Evolutionary conservation across 208 protist species (phyloP), one percentile per base, ranked within the genome.

Genomic region (Leishmania guyanensis): DNA sequence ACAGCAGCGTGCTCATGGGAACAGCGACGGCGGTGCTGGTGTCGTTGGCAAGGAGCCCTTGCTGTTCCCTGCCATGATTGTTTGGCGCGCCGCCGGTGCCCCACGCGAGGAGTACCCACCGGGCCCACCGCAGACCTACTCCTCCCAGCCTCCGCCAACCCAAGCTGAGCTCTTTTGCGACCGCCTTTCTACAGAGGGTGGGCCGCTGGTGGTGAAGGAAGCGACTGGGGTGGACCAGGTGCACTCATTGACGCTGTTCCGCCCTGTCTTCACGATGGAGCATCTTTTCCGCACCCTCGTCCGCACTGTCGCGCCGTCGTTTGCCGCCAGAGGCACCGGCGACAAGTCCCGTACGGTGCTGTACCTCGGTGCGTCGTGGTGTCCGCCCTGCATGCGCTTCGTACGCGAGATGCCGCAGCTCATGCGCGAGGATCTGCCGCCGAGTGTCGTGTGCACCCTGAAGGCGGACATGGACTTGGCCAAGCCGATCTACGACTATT

Each of bases 381-480:
- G 94, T 86, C 94, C 94, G 58, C 94, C 92, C 64, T 97, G 94
- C 84, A 93, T 94, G 90, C 88, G 90, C 69, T 89, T 95, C 51
- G 88, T 96, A 17, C 77, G 76, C 46, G 83, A 84, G 71, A 85
- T 95, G 78, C 92, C 91, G 29, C 75, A 77, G 65, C 83, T 96
- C 75, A 88, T 94, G 26, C 75, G 77, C 65, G 82, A 89, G 17
- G 87, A 90, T 79, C 75, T 93, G 69, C 78, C 83, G 14, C 14
- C 70, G 6, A 88, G 64, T 50, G 78, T 95, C 8, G 80, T 82
- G 48, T 88, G 84, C 78, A 81, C 85, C 2, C 78, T 93, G 72
- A 97, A 97, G 86, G 91, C 90, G 20, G 94, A 97, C 79, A 93
- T 94, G 90, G 92, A 97, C 83, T 85, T 95, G 26, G 91, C 91